Conservation (phyloP, 1,139 yeast genomes). For the Taiozyma sp. region DNA sequence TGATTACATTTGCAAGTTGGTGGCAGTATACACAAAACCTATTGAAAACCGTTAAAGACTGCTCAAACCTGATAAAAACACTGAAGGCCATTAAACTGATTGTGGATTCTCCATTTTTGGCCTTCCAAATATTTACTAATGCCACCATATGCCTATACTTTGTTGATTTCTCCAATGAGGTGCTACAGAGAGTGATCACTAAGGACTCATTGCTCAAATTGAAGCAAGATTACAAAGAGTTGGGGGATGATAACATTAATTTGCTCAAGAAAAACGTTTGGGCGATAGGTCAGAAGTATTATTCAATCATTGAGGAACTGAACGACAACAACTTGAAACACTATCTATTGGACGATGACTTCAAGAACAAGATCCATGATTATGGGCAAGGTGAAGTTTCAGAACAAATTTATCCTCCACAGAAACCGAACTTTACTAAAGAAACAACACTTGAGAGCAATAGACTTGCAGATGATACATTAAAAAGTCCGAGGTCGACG, state of each 20-base stretch:
- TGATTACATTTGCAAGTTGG: slow-evolving; percentile 33
- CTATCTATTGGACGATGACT: slow-evolving; percentile 5
- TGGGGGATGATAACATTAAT: slow-evolving; percentile 5
- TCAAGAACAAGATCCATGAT: slow-evolving; percentile 11
- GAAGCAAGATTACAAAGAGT: slow-evolving; percentile 5
- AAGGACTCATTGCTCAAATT: slow-evolving; percentile 1
- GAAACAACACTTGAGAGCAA: not conserved
- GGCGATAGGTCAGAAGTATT: slow-evolving; percentile 10
- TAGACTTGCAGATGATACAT: not conserved
- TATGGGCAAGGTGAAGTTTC: slow-evolving; percentile 9
- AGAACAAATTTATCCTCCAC: slow-evolving; percentile 5
- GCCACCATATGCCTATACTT: slow-evolving; percentile 33
- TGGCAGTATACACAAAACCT: slow-evolving; percentile 23
- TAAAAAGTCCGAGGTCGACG: not conserved
- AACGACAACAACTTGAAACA: slow-evolving; percentile 5
- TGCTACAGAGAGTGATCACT: slow-evolving; percentile 1
- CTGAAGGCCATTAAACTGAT: slow-evolving; percentile 28
- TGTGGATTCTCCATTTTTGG: slow-evolving; percentile 38
- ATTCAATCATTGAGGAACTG: slow-evolving; percentile 7
- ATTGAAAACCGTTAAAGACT: slow-evolving; percentile 26
- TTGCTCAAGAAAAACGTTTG: slow-evolving; percentile 6
- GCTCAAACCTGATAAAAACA: slow-evolving; percentile 25
- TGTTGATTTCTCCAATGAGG: slow-evolving; percentile 28
- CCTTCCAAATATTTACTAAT: slow-evolving; percentile 34
- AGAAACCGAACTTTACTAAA: not conserved